Percentiles rank a stretch among this genome's conserved stretches.
phyloP scores from a whole-genome alignment of 352 stramenopile genomes.

The Globisporangium perplexum region DNA sequence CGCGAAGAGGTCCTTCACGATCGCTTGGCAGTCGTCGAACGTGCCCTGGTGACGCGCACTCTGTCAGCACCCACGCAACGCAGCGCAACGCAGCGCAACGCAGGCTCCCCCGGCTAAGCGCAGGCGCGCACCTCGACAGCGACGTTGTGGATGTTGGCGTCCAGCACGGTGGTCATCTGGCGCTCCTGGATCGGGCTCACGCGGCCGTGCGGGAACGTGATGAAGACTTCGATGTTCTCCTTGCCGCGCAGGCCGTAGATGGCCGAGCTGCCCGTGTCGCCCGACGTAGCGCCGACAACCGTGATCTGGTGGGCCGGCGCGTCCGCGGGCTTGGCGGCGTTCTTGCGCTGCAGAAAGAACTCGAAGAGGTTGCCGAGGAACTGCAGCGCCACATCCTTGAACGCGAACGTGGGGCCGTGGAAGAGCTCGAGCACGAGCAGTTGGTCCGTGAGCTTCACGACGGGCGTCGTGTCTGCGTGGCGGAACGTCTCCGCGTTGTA shows the following conservation, averaged over 20 bases:
- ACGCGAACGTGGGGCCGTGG: conserved; percentile 98
- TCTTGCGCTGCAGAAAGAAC: conserved; percentile 95
- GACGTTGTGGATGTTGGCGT: conserved; percentile 98
- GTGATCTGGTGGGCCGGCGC: conserved; percentile 86
- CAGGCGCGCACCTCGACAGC: conserved; percentile 47
- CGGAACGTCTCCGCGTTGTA: conserved; percentile 92
- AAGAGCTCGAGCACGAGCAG: conserved; percentile 96
- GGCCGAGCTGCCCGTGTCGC: conserved; percentile 96
- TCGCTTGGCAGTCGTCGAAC: conserved; percentile 99
- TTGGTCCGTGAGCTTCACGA: conserved; percentile 88
- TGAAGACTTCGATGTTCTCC: conserved; percentile 97
- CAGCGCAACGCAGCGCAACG: no score
- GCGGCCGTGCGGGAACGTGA: conserved; percentile 95
- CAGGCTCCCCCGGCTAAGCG: no score
- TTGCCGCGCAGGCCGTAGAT: conserved; percentile 98
- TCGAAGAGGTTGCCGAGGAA: conserved; percentile 99
- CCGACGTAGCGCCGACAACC: conserved; percentile 97
- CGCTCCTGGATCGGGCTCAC: conserved; percentile 97
- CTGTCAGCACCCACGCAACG: background rate
- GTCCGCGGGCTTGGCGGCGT: conserved; percentile 45
- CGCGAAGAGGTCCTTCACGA: conserved; percentile 98
- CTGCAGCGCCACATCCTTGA: conserved; percentile 99
- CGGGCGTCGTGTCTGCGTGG: conserved; percentile 90
- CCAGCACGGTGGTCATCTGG: conserved; percentile 98
- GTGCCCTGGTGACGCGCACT: conserved; percentile 65